Conservation (phyloP, 139 green algal species). For the Dunaliella primolecta region DNA sequence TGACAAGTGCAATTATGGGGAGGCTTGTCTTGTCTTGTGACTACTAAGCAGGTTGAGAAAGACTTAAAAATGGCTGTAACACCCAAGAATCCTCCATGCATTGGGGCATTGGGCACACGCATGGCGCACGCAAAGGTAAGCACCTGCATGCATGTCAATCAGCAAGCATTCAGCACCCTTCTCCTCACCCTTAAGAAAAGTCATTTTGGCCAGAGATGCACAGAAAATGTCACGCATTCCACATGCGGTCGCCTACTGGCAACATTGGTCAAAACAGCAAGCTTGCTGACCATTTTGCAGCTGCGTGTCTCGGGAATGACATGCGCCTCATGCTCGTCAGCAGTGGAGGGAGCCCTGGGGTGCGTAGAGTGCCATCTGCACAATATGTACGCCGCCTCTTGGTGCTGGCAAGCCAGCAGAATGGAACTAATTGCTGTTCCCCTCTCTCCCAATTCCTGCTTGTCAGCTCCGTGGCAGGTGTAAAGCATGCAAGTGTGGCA, state of each 20-base stretch:
- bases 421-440: not conserved
- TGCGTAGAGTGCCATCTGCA: slow-evolving; percentile 13
- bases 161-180: too few relatives aligned
- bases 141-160: too few relatives aligned
- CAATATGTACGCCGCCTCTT: not conserved
- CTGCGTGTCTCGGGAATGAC: slow-evolving; percentile 78
- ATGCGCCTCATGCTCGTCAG: slow-evolving; percentile 70
- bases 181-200: too few relatives aligned
- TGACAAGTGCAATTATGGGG: too few relatives aligned
- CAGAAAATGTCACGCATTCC: not conserved
- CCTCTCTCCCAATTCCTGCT: not conserved
- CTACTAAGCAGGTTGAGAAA: too few relatives aligned
- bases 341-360: slow-evolving; percentile 66
- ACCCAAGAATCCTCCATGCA: too few relatives aligned
- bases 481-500: slow-evolving; percentile 59
- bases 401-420: too few relatives aligned
- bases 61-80: too few relatives aligned
- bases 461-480: slow-evolving; percentile 62
- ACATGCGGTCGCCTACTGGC: not conserved
- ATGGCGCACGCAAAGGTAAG: too few relatives aligned
- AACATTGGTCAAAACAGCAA: not conserved
- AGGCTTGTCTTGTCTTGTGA: too few relatives aligned
- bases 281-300: slow-evolving; percentile 34
- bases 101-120: too few relatives aligned
- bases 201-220: too few relatives aligned